Conservation (phyloP, 768 basidiomycete species). For the Leccinellum luteum region DNA sequence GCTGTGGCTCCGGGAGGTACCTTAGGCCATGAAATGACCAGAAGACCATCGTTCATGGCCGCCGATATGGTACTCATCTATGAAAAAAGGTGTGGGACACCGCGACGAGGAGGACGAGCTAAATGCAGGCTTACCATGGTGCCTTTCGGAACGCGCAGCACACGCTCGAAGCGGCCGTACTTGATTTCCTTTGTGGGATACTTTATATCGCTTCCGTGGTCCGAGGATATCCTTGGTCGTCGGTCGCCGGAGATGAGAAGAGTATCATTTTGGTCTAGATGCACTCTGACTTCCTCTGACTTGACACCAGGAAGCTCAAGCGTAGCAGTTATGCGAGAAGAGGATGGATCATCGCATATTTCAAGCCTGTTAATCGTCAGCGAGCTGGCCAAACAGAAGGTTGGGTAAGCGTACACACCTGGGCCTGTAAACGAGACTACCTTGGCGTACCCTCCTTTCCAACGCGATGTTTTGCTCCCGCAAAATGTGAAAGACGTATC, state of each 20-base stretch:
- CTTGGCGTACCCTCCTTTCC: slow-evolving; percentile 23
- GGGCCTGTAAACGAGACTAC: slow-evolving; percentile 32
- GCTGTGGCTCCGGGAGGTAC: slow-evolving; percentile 16
- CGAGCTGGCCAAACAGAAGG: background rate
- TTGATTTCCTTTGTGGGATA: slow-evolving; percentile 39
- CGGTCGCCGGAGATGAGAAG: slow-evolving; percentile 39
- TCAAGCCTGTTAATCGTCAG: slow-evolving; percentile 35
- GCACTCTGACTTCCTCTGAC: slow-evolving; percentile 34
- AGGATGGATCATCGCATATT: slow-evolving; percentile 36
- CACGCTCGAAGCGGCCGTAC: slow-evolving; percentile 39
- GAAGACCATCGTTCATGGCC: slow-evolving; percentile 37
- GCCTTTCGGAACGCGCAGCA: slow-evolving; percentile 35
- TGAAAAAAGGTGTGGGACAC: background rate
- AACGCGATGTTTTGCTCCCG: slow-evolving; percentile 18
- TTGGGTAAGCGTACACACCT: slow-evolving; percentile 20
- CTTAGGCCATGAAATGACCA: slow-evolving; percentile 40
- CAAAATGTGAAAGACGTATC: slow-evolving; percentile 26
- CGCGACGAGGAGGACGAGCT: background rate
- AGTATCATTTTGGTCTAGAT: slow-evolving; percentile 27
- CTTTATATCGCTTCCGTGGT: slow-evolving; percentile 14
- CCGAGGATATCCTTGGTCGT: slow-evolving; percentile 10
- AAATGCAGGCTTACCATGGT: slow-evolving; percentile 29
- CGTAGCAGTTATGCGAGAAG: slow-evolving; percentile 32
- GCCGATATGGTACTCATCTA: slow-evolving; percentile 40
- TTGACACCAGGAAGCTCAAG: slow-evolving; percentile 42